Percentiles rank a stretch among this genome's conserved stretches.
These are phyloP conservation scores for Penicillium sp. DNA, from an alignment of 2,329 filamentous ascomycete genomes.

Conservation along the genomic window DNA sequence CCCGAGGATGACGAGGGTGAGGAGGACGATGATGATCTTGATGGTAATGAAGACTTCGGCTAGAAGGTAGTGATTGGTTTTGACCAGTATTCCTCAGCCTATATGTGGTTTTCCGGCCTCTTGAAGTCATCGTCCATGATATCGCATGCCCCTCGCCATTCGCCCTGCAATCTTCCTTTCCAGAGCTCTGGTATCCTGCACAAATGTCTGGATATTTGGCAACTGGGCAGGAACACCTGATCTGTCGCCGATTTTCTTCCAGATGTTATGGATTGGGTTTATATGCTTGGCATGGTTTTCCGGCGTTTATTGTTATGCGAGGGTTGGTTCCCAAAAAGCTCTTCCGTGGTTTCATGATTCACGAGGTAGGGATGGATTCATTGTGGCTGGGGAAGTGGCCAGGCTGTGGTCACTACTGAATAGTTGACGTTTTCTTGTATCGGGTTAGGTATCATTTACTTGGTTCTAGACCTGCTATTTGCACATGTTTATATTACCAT, in stretches of 20 bases:
- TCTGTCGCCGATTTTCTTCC: neutral
- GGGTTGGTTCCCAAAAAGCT: constrained; percentile 19
- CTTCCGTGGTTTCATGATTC: constrained; percentile 19
- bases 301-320: constrained; percentile 13
- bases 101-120: constrained; percentile 10
- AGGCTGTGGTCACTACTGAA: constrained; percentile 6
- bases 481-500: neutral
- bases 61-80: constrained; percentile 58
- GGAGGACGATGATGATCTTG: constrained; percentile 54
- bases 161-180: constrained; percentile 21
- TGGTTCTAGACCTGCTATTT: constrained; percentile 1
- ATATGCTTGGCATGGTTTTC: constrained; percentile 12
- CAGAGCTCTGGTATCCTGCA: constrained; percentile 40
- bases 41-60: constrained; percentile 59
- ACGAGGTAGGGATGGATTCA: constrained; percentile 14
- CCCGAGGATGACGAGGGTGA: constrained; percentile 56
- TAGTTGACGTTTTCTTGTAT: constrained; percentile 10
- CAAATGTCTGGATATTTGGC: neutral
- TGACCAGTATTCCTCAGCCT: constrained; percentile 5
- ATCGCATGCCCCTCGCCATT: constrained; percentile 4
- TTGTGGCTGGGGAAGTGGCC: constrained; percentile 4
- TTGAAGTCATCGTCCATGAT: constrained; percentile 13
- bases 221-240: neutral
- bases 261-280: constrained; percentile 4
- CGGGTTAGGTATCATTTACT: neutral